Evolutionary conservation across 2,329 filamentous ascomycete species (phyloP).

Genomic region (Didymella arachidicola): DNA sequence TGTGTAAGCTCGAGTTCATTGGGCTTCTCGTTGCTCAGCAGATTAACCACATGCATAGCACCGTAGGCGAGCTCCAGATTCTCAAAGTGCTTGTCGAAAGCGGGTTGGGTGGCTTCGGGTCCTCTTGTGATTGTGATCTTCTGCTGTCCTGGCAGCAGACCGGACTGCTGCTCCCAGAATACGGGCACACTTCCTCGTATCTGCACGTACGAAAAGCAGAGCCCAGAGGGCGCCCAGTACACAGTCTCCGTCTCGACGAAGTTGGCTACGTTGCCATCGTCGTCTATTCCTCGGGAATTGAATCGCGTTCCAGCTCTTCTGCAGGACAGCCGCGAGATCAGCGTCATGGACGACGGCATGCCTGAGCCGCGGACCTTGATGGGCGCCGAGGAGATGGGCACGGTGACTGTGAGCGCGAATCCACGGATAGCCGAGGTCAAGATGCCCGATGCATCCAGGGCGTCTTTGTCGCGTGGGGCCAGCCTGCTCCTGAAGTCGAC

Average conservation of each 20-base stretch:
- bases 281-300: constrained; percentile 96
- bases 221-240: constrained; percentile 79
- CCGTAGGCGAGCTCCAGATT: constrained; percentile 87
- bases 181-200: constrained; percentile 91
- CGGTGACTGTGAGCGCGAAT: constrained; percentile 85
- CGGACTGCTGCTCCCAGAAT: constrained; percentile 95
- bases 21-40: constrained; percentile 88
- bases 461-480: constrained; percentile 74
- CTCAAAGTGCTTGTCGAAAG: constrained; percentile 94
- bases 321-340: constrained; percentile 92
- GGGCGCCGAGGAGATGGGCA: constrained; percentile 79
- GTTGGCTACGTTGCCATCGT: constrained; percentile 96
- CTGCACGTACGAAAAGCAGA: constrained; percentile 93
- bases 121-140: constrained; percentile 93
- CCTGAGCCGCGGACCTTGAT: constrained; percentile 71
- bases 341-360: constrained; percentile 81
- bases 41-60: constrained; percentile 88
- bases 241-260: constrained; percentile 98
- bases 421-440: constrained; percentile 93
- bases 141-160: constrained; percentile 88
- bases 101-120: constrained; percentile 87
- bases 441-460: constrained; percentile 85
- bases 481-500: constrained; percentile 87
- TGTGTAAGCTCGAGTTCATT: constrained; percentile 85
- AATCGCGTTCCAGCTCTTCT: constrained; percentile 91